Base-by-base conservation (phyloP, 176 grass and related monocot species). In the Oryza australiensis region DNA sequence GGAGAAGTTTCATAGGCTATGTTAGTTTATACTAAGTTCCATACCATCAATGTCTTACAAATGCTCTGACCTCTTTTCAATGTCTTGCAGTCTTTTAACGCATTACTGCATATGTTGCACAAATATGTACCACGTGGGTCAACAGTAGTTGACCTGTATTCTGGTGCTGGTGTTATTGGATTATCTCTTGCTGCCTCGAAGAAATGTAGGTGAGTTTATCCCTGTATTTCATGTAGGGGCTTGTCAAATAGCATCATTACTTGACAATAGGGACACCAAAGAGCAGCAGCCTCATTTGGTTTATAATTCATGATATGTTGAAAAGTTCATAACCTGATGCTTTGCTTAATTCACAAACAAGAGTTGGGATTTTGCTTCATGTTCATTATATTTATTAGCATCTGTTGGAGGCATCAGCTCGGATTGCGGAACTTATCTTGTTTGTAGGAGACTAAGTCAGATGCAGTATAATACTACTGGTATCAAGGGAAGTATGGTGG, bases 131-230 rank as follows among this genome's bases (percentile, higher is more conserved):
- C 95, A 40, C 87, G 86, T 70, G 90, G 92, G 40, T 98, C 95
- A 86, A 89, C 95, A 75, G 92, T 98, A 84, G 92, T 98, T 87
- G 95, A 98, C 88, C 85, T 98, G 85, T 98, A 95, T 74, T 83
- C 95, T 55, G 92, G 95, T 77, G 91, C 90, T 82, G 92, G 95
- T 70, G 87, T 93, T 78, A 98, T 98, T 82, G 95, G 95, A 27
- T 77, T 94, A 88, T 91, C 95, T 16, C 64, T 98, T 53, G 90
- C 86, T 76, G 92, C 90, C 51, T 88, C 92, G 62, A 94, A 90
- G 85, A 94, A 93, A 88, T 98, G 95, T 84, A 88, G 89, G 92
- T 83, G 86, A 74, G 82, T 91, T 40, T n/a, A 60, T 60, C n/a
- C 8, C 7, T 60, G 55, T 24, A 60, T 60, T 57, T 60, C 22